Evolutionary conservation across 2,329 filamentous ascomycete genomes (phyloP).

Genomic region (Didymella sp.): DNA sequence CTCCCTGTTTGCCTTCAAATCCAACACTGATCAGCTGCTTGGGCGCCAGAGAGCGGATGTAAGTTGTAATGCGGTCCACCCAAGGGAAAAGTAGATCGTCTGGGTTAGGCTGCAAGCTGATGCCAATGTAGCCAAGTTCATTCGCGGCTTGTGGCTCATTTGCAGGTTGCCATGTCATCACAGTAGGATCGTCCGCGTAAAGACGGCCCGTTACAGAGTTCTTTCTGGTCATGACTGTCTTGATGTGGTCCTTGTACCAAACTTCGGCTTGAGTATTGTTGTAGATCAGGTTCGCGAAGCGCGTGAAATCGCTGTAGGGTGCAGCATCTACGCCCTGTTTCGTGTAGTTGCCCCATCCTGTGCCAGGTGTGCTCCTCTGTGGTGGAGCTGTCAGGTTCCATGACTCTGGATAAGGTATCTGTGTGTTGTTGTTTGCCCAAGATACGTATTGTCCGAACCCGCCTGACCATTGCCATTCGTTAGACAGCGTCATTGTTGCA

Average conservation of each 20-base stretch:
- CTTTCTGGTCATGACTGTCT: conserved; percentile 44
- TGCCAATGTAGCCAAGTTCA: conserved; percentile 36
- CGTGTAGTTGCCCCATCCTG: conserved; percentile 52
- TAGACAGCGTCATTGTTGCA: conserved; percentile 51
- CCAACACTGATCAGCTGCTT: conserved; percentile 51
- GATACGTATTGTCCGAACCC: conserved; percentile 51
- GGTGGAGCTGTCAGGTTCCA: conserved; percentile 51
- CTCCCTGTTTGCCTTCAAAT: conserved; percentile 50
- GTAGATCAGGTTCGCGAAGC: conserved; percentile 48
- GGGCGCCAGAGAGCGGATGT: conserved; percentile 47
- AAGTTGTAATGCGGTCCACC: conserved; percentile 47
- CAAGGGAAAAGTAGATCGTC: conserved; percentile 48
- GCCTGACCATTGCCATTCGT: conserved; percentile 53
- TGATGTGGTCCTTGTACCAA: conserved; percentile 50
- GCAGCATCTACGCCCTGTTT: conserved; percentile 43
- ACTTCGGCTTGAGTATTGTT: conserved; percentile 44
- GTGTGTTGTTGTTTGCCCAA: conserved; percentile 47
- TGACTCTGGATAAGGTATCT: conserved; percentile 48
- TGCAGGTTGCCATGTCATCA: conserved; percentile 53
- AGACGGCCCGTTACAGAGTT: conserved; percentile 48
- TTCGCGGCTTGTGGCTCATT: conserved; percentile 49
- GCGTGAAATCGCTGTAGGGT: conserved; percentile 37
- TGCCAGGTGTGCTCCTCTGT: conserved; percentile 42
- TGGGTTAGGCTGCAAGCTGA: conserved; percentile 38
- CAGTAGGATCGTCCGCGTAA: conserved; percentile 45